Conservation (phyloP, 116 monocot species). For the Papilionanthe hybrid region DNA sequence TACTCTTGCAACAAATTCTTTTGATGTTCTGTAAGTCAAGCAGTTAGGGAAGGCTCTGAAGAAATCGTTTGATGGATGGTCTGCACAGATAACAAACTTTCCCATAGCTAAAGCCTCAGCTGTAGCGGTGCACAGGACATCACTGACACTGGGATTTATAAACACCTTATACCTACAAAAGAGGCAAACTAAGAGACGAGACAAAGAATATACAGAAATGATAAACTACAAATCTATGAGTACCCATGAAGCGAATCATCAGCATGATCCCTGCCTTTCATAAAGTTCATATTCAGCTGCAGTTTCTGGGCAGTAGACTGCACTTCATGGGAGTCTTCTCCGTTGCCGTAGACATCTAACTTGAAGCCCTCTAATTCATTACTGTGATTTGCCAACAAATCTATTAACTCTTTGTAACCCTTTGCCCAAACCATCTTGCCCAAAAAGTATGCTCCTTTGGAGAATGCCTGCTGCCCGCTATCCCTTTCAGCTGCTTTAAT, state of each 20-base stretch:
- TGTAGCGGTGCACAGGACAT: slow-evolving; percentile 95
- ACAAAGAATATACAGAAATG: background rate
- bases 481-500: slow-evolving; percentile 58
- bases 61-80: slow-evolving; percentile 97
- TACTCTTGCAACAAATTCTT: slow-evolving; percentile 80
- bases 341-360: slow-evolving; percentile 87
- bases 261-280: slow-evolving; percentile 94
- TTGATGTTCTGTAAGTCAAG: slow-evolving; percentile 79
- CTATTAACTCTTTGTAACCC: slow-evolving; percentile 87
- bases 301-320: slow-evolving; percentile 73
- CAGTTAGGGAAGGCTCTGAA: slow-evolving; percentile 91
- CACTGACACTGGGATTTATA: slow-evolving; percentile 94
- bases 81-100: slow-evolving; percentile 95
- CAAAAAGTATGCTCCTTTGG: slow-evolving; percentile 94
- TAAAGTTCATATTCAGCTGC: slow-evolving; percentile 79
- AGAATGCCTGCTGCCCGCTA: slow-evolving; percentile 63
- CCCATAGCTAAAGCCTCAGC: slow-evolving; percentile 99
- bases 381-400: slow-evolving; percentile 78
- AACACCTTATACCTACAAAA: slow-evolving; percentile 85
- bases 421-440: slow-evolving; percentile 99
- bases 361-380: slow-evolving; percentile 72
- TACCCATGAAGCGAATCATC: slow-evolving; percentile 95
- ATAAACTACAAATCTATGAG: background rate
- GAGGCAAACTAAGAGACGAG: background rate
- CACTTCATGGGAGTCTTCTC: slow-evolving; percentile 87